Base-by-base conservation (phyloP, 164 flowering plant genomes). In the Magnolia changhungtana region DNA sequence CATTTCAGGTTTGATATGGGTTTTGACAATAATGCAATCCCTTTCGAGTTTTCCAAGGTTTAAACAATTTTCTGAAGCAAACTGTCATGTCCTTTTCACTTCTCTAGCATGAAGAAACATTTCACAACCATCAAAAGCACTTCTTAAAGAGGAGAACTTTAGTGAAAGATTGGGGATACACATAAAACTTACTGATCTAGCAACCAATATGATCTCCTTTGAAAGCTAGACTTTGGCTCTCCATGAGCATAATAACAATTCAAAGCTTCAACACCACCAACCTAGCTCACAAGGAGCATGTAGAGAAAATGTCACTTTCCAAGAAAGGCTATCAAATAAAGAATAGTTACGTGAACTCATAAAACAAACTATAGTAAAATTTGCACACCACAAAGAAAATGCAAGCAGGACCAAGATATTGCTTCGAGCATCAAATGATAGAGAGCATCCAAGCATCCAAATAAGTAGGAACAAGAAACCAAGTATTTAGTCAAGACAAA, bases 181-280 rank as follows among this genome's bases (percentile, higher is more conserved):
- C 18, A 66, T 45, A 73, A 74, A n/a, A 89, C 98, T 90, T 78
- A 95, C 99, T 85, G 90, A 81, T 91, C 93, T 76, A 95, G 86
- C 92, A 92, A 92, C 99, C 99, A 95, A 80, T 87, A 95, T 88
- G 92, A 88, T 66, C 99, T 93, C 68, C 98, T 91, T 84, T 92
- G 99, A 80, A 95, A 95, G 83, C 64, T 88, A n/a, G 93, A 89
- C 74, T 89, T 88, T 16, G 81, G 75, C 78, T 89, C 95, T 66
- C 96, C 97, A 84, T 90, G 99, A 31, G 99, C 99, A 87, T 95
- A 95, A 82, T 95, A 95, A 83, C 98, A 95, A 81, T 95, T 93
- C 74, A 95, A 82, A 79, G 97, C 86, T 80, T 93, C 99, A 85
- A 77, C 86, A 88, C 87, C 91, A 75, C 95, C 92, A 78, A 95